Base-by-base conservation (phyloP, 345 rosid genomes). In the Syzygium aromaticum region DNA sequence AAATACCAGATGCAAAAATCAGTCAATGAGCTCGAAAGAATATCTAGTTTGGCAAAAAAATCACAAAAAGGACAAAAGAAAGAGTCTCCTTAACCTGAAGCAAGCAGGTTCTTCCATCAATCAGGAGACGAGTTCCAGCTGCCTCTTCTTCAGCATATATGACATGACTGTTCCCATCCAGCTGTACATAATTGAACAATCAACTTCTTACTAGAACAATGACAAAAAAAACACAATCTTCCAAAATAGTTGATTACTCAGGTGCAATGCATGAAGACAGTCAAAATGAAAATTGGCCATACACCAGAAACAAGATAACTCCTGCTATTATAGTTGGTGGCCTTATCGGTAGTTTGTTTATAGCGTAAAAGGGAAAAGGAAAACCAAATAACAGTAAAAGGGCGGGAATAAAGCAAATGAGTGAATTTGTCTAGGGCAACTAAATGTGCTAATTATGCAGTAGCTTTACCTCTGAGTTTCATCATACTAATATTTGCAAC, bases 121-220 rank as follows among this genome's bases (percentile, higher is more conserved):
- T 98, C 85, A 98, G 98, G 86, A 98, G 99, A 64, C 98, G 99
- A 88, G 99, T 98, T 89, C 99, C 99, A 86, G 99, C 99, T 13
- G 99, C 99, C 94, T 98, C 99, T 94, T 98, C 99, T 91, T 98
- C 99, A 40, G 99, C 99, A 91, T 98, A 98, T 92, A 96, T 94
- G 67, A 98, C 95, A 94, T 98, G 99, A 90, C 99, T 98, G 93
- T 98, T 96, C 87, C 99, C 99, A 90, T 96, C 96, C 95, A 98
- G 89, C 99, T 98, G 95, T 54, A 84, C 63, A 84, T 53, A 57
- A 30, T 54, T 30, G 43, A 28, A 84, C 57, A 38, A 38, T 27
- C 49, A 54, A 54, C 56, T 53, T 52, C 27, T 53, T 84, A 15
- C 9, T 52, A 21, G 51, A 54, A 57, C 78, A 5, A 38, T 51